Evolutionary conservation across 2,329 filamentous ascomycete genomes (phyloP).

Genomic region (Akanthomyces lecanii): DNA sequence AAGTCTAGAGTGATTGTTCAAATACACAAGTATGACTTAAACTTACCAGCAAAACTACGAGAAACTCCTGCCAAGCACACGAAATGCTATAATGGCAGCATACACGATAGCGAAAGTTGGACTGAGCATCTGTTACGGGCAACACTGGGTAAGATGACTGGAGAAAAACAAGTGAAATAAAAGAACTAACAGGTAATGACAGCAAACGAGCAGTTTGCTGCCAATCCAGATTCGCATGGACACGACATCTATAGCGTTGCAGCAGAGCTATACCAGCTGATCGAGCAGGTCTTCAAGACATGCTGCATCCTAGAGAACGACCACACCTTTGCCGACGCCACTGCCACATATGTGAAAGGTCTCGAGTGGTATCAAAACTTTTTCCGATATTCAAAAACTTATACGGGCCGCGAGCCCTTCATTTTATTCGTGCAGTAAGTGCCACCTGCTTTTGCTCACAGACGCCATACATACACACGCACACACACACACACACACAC

Average conservation of each 20-base stretch:
- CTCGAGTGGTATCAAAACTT: conserved; percentile 13
- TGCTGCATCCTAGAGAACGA: background rate
- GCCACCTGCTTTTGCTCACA: background rate
- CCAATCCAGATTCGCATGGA: background rate
- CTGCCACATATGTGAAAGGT: background rate
- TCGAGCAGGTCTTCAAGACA: conserved; percentile 5
- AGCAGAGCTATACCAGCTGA: background rate
- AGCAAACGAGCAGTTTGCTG: background rate
- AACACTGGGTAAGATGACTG: background rate
- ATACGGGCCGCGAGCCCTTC: background rate
- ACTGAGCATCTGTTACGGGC: background rate
- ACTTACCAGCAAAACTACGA: too few relatives aligned
- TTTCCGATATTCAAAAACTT: background rate
- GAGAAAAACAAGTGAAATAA: too few relatives aligned
- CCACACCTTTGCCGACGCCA: background rate
- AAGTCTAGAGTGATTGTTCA: background rate
- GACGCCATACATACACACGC: too few relatives aligned
- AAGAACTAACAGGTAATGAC: background rate
- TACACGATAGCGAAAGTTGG: background rate
- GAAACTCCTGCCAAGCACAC: too few relatives aligned
- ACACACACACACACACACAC: too few relatives aligned
- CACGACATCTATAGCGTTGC: conserved; percentile 3
- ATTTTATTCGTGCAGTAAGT: conserved; percentile 9
- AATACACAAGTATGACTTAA: background rate
- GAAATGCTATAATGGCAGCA: too few relatives aligned